Percentiles rank a stretch among this genome's conserved stretches.
Evolutionary conservation across 31 red algal species (phyloP).

Genomic region (Pterothamnion heteromorphum): DNA sequence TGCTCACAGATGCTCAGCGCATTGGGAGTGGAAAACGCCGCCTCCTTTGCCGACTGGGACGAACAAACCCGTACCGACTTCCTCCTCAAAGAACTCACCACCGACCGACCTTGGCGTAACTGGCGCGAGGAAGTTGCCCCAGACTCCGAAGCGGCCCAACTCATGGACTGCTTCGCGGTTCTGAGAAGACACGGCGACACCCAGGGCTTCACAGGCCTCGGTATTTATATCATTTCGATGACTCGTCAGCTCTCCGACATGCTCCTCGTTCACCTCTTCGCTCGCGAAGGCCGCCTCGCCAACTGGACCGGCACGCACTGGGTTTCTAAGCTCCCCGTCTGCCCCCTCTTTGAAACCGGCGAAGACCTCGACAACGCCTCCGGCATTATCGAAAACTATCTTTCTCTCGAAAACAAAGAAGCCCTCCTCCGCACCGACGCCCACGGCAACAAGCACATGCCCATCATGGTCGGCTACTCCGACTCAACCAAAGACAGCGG

Average conservation of each 20-base stretch:
- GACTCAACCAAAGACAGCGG: constrained; percentile 80
- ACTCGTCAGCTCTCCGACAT: constrained; percentile 58
- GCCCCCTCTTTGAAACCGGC: constrained; percentile 63
- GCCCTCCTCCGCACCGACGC: constrained; percentile 15
- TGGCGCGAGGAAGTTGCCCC: constrained; percentile 42
- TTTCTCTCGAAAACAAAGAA: constrained; percentile 44
- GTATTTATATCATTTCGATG: constrained; percentile 81
- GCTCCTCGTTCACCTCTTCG: constrained; percentile 64
- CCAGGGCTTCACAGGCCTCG: constrained; percentile 51
- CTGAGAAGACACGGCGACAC: neutral
- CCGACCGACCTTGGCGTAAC: constrained; percentile 39
- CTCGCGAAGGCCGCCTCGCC: constrained; percentile 45
- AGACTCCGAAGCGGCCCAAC: constrained; percentile 29
- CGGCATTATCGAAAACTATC: neutral
- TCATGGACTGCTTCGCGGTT: constrained; percentile 51
- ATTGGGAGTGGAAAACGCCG: constrained; percentile 45
- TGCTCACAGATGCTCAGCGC: constrained; percentile 54
- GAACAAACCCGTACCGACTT: constrained; percentile 56
- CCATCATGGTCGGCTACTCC: constrained; percentile 85
- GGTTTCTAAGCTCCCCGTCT: constrained; percentile 17
- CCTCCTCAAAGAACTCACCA: constrained; percentile 46
- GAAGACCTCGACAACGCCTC: constrained; percentile 32
- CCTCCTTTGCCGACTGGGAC: constrained; percentile 37
- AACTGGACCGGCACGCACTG: neutral
- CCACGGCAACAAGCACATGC: constrained; percentile 47